Evolutionary conservation across 2,329 filamentous ascomycete genomes (phyloP).

Genomic region (Scorias spongiosa): DNA sequence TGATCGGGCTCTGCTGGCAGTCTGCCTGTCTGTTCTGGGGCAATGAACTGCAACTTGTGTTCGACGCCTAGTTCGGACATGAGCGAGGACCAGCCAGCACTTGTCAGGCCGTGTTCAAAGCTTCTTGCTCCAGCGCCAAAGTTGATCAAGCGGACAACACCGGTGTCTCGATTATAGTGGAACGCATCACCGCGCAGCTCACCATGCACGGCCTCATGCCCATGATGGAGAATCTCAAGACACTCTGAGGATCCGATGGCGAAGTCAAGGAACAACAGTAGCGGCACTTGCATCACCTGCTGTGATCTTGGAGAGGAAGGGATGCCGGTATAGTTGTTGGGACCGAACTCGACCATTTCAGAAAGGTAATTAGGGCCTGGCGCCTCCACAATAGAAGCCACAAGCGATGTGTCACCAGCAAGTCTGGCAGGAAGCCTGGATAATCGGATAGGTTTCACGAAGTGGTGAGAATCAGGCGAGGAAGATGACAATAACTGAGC

Average conservation of each 20-base stretch:
- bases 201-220: slow-evolving; percentile 72
- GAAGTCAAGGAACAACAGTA: slow-evolving; percentile 74
- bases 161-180: slow-evolving; percentile 60
- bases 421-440: slow-evolving; percentile 53
- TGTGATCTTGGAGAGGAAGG: slow-evolving; percentile 10
- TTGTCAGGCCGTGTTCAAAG: slow-evolving; percentile 76
- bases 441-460: slow-evolving; percentile 67
- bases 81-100: slow-evolving; percentile 70
- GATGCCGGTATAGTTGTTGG: slow-evolving; percentile 30
- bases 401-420: slow-evolving; percentile 54
- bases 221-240: slow-evolving; percentile 80
- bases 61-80: slow-evolving; percentile 75
- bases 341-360: slow-evolving; percentile 61
- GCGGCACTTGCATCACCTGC: slow-evolving; percentile 35
- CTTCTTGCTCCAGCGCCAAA: slow-evolving; percentile 76
- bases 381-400: slow-evolving; percentile 68
- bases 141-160: slow-evolving; percentile 62
- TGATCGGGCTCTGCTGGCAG: slow-evolving; percentile 85
- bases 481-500: slow-evolving; percentile 49
- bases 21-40: slow-evolving; percentile 84
- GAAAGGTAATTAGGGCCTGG: slow-evolving; percentile 60
- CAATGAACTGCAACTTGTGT: slow-evolving; percentile 81
- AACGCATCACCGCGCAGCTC: slow-evolving; percentile 86
- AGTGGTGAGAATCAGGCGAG: slow-evolving; percentile 46
- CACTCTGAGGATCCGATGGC: slow-evolving; percentile 78